Evolutionary conservation across 139 green algal genomes (phyloP), one percentile per base, ranked within the genome.

Genomic region (Tetradesmus lagerheimii): DNA sequence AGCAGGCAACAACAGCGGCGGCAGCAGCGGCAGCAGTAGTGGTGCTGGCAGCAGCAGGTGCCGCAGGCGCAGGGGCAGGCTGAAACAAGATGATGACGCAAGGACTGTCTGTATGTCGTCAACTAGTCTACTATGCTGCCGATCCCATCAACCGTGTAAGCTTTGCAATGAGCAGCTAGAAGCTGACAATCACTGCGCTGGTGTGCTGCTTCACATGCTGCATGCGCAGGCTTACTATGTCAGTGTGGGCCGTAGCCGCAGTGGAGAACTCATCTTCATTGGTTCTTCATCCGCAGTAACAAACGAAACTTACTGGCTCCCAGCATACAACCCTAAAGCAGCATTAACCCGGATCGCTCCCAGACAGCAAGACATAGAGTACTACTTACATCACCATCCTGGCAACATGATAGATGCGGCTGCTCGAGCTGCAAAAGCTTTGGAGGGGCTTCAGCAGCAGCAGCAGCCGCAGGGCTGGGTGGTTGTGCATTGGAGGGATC

Each of bases 181-280:
- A n/a, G n/a, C n/a, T n/a, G n/a, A n/a, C n/a, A n/a, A n/a, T n/a
- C n/a, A n/a, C 71, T 39, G 66, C 6, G 31, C 31, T 38, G 57
- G 3, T 71, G 57, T 9, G 3, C n/a, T 79, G n/a, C 71, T 79
- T 2, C 41, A 6, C 71, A 37, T 41, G 25, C 41, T 80, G 35
- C 64, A 88, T 23, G 38, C 91, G 35, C 64, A 88, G 29, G 38
- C 91, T 5, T 98, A 98, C 87, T 98, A 97, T 89, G 90, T 99
- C 5, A 91, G 91, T 74, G 83, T 99, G 6, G 45, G 50, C 57
- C 90, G 93, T 31, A 90, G 86, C 31, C 91, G 93, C 89, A 94
- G 87, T 45, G 95, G 97, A 39, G 64, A 94, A n/a, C 37, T 96
- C n/a, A 88, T 99, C 43, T 94, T 94, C 90, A 96, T 98, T 27